Evolutionary conservation across 75 land plant genomes (phyloP).

Genomic region (Picea sitchensis): DNA sequence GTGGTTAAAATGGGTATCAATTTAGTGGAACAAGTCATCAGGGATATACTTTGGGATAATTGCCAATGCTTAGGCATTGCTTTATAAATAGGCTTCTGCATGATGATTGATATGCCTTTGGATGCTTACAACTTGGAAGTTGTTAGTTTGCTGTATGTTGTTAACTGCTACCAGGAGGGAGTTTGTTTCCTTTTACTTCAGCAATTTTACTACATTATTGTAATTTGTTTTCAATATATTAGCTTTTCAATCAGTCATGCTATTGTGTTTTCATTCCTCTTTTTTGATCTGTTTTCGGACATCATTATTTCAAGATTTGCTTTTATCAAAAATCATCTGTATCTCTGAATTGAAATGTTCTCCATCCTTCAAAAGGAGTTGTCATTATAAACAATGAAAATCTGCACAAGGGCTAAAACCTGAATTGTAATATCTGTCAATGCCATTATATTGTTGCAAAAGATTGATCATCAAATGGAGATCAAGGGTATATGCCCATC

Average conservation of each 20-base stretch:
- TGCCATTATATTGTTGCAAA: no score
- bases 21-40: background rate
- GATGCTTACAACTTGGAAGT: no score
- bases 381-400: background rate
- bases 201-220: background rate
- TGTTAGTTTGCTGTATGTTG: background rate
- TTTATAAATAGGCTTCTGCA: no score
- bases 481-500: no score
- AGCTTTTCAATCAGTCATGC: background rate
- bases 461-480: no score
- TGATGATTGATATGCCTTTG: background rate
- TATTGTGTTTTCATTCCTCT: background rate
- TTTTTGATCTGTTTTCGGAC: background rate
- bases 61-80: no score
- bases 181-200: background rate
- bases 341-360: background rate
- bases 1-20: background rate
- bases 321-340: background rate
- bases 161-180: background rate
- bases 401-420: no score
- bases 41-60: no score
- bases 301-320: background rate
- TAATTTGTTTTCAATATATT: background rate
- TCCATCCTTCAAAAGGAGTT: background rate
- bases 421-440: no score